Percentiles rank a stretch among this genome's conserved stretches.
These are phyloP conservation scores for Tricholoma hemisulphureum DNA, from an alignment of 768 basidiomycete species.

Conservation along the genomic window DNA sequence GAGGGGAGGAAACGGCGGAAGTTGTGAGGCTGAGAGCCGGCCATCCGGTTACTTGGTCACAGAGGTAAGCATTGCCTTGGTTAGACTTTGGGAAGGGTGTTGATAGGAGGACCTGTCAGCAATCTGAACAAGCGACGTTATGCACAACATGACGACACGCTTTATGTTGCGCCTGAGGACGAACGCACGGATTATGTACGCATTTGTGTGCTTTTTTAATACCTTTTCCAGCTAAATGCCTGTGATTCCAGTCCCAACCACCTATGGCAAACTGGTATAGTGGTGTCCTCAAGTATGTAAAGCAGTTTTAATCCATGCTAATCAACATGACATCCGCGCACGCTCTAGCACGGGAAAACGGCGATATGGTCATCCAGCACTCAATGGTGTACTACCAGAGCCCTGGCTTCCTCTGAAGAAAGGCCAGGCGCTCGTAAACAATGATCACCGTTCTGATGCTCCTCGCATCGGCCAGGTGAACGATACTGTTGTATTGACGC, in stretches of 20 bases:
- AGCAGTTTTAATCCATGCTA: background rate
- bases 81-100: background rate
- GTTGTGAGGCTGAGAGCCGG: slow-evolving; percentile 72
- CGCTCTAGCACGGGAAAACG: slow-evolving; percentile 80
- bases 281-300: slow-evolving; percentile 81
- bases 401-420: slow-evolving; percentile 94
- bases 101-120: slow-evolving; percentile 36
- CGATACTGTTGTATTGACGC: slow-evolving; percentile 77
- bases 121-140: slow-evolving; percentile 86
- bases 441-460: slow-evolving; percentile 36
- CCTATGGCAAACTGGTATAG: slow-evolving; percentile 95
- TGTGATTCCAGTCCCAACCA: slow-evolving; percentile 74
- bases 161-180: slow-evolving; percentile 95
- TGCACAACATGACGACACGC: slow-evolving; percentile 88
- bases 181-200: slow-evolving; percentile 85
- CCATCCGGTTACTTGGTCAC: slow-evolving; percentile 85
- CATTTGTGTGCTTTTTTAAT: slow-evolving; percentile 4
- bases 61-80: slow-evolving; percentile 55
- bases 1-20: slow-evolving; percentile 83
- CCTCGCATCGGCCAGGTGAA: slow-evolving; percentile 41
- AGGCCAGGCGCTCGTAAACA: slow-evolving; percentile 72
- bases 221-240: slow-evolving; percentile 7
- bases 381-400: slow-evolving; percentile 88
- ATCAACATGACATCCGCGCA: slow-evolving; percentile 7
- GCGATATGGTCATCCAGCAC: slow-evolving; percentile 92